phyloP scores from a whole-genome alignment of 23 red algal genomes.

The Gracilaria gracilis region DNA sequence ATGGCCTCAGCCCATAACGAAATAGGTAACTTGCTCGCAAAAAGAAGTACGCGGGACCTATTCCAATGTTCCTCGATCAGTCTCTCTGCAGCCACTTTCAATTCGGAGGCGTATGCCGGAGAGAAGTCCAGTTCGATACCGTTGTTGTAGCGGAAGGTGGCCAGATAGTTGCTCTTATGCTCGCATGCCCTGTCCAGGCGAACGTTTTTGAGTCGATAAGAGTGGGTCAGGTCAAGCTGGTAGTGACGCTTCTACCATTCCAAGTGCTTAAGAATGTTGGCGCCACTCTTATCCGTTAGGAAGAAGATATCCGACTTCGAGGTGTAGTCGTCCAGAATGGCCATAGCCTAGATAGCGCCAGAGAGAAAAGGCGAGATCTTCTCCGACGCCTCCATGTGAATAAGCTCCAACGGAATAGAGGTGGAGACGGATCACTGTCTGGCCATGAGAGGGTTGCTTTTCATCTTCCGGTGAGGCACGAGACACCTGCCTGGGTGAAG shows the following conservation, averaged over 20 bases:
- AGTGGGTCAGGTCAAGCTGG: background rate
- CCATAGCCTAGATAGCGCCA: background rate
- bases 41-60: too few species aligned
- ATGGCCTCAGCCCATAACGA: background rate
- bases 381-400: conserved; percentile 20
- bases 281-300: conserved; percentile 2
- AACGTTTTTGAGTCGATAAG: background rate
- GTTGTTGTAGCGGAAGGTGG: background rate
- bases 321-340: conserved; percentile 31
- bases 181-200: too few species aligned
- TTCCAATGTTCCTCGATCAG: conserved; percentile 18
- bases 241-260: background rate
- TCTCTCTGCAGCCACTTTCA: background rate
- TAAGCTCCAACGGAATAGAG: background rate
- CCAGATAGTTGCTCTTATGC: background rate
- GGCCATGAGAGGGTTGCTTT: too few species aligned
- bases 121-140: background rate
- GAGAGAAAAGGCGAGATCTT: too few species aligned
- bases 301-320: conserved; percentile 16
- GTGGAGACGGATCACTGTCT: background rate
- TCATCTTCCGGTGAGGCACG: conserved; percentile 44
- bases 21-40: background rate
- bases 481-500: background rate
- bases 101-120: conserved; percentile 16
- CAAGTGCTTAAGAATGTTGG: too few species aligned